phyloP scores from a whole-genome alignment of 2,329 filamentous ascomycete genomes.

The Penicillium sp. region DNA sequence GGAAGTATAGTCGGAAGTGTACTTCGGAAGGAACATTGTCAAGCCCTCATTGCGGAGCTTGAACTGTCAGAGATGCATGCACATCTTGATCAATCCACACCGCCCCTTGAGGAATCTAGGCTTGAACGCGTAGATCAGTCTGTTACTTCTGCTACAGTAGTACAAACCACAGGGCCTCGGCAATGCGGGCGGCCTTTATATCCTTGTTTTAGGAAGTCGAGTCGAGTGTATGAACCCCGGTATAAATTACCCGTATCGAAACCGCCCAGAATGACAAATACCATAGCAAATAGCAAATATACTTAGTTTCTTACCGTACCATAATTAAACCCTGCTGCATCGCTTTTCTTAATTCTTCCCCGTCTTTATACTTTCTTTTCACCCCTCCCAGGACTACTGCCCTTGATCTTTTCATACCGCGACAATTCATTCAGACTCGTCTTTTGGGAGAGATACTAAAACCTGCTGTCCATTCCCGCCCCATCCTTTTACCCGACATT shows the following conservation, averaged over 20 bases:
- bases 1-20: too few species aligned
- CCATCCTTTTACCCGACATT: background rate
- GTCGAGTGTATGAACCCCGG: background rate
- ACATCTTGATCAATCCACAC: constrained; percentile 5
- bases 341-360: constrained; percentile 17
- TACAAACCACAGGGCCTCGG: constrained; percentile 3
- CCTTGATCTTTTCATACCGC: constrained; percentile 10
- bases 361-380: constrained; percentile 4
- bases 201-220: constrained; percentile 1
- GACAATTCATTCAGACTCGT: too few species aligned
- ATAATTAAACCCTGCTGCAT: constrained; percentile 5
- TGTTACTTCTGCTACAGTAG: constrained; percentile 1
- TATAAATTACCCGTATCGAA: constrained; percentile 6
- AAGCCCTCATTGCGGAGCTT: background rate
- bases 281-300: constrained; percentile 1
- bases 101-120: constrained; percentile 4
- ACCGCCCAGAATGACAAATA: background rate
- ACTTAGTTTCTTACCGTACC: constrained; percentile 4
- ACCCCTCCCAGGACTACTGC: constrained; percentile 7
- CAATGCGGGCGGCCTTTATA: constrained; percentile 8
- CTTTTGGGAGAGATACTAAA: background rate
- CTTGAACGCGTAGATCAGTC: background rate
- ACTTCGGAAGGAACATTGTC: background rate
- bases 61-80: background rate
- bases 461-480: background rate